phyloP scores from a whole-genome alignment of 805 yeast species.

The Wickerhamomyces canadensis region DNA sequence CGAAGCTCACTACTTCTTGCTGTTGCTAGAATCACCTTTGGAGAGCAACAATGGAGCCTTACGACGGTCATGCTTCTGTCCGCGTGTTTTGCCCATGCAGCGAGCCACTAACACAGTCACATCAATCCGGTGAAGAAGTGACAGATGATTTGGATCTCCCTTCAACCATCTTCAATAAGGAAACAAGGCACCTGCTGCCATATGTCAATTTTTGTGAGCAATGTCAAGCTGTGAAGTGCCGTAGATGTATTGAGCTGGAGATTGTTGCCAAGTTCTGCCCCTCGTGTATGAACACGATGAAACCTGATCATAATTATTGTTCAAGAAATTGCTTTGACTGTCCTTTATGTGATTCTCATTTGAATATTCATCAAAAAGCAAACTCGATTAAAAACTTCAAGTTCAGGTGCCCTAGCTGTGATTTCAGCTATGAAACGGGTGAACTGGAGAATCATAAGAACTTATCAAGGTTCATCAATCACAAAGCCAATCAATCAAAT shows the following conservation, averaged over 20 bases:
- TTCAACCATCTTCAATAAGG: conserved; percentile 12
- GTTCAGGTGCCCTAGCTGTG: conserved; percentile 15
- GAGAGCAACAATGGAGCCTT: too few species aligned
- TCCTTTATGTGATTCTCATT: conserved; percentile 17
- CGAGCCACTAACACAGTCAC: too few species aligned
- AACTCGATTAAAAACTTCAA: conserved; percentile 2
- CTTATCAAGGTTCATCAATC: conserved; percentile 12
- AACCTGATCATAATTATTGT: conserved; percentile 18
- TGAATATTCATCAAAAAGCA: conserved; percentile 9
- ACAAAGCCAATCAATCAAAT: conserved; percentile 1
- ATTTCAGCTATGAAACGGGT: conserved; percentile 10
- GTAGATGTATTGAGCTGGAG: conserved; percentile 23
- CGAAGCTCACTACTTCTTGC: too few species aligned
- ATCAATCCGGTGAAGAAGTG: too few species aligned
- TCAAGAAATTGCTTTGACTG: conserved; percentile 24
- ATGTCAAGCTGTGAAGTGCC: conserved; percentile 24
- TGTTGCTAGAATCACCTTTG: too few species aligned
- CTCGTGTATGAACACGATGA: conserved; percentile 21
- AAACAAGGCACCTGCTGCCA: conserved; percentile 15
- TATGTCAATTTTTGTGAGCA: conserved; percentile 18
- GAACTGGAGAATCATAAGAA: conserved; percentile 14
- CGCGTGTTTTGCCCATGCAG: conserved; percentile 24
- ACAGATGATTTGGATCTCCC: conserved; percentile 21
- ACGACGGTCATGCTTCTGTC: neutral
- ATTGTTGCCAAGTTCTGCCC: conserved; percentile 23